A percentile compares a stretch with the other conserved stretches of the same genome.
These are phyloP conservation scores for Debaryomyces robertsiae DNA, from an alignment of 1,139 yeast genomes.

Conservation along the genomic window DNA sequence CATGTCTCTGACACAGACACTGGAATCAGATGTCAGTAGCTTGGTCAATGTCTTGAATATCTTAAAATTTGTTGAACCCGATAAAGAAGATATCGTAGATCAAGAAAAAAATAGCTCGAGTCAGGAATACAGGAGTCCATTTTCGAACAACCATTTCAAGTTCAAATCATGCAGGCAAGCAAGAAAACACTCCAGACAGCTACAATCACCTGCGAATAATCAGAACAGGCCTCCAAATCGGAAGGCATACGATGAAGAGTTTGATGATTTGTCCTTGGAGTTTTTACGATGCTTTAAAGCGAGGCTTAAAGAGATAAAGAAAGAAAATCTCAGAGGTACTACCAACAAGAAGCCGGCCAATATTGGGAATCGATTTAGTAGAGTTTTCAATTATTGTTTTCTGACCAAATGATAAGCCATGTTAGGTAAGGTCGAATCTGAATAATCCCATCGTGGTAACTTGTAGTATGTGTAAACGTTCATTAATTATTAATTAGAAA, in stretches of 20 bases:
- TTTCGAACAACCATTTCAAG: not conserved
- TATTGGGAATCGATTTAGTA: slow-evolving; percentile 6
- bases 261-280: not conserved
- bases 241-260: not conserved
- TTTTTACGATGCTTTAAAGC: not conserved
- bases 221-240: not conserved
- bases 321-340: not conserved
- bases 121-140: not conserved
- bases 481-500: too few species aligned
- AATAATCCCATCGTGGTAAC: not conserved
- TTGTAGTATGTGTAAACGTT: not conserved
- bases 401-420: not conserved
- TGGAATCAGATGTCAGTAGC: slow-evolving; percentile 4
- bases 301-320: slow-evolving; percentile 5
- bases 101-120: too few species aligned
- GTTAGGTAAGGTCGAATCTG: not conserved
- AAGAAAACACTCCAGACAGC: not conserved
- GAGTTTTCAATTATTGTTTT: slow-evolving; percentile 7
- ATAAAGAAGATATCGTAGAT: not conserved
- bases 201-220: not conserved
- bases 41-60: slow-evolving; percentile 2
- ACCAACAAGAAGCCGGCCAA: not conserved
- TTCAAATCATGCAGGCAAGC: not conserved
- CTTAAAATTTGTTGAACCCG: not conserved
- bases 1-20: not conserved